Evolutionary conservation across 2,329 filamentous ascomycete genomes (phyloP).

Genomic region (Pestalotiopsis sp.): DNA sequence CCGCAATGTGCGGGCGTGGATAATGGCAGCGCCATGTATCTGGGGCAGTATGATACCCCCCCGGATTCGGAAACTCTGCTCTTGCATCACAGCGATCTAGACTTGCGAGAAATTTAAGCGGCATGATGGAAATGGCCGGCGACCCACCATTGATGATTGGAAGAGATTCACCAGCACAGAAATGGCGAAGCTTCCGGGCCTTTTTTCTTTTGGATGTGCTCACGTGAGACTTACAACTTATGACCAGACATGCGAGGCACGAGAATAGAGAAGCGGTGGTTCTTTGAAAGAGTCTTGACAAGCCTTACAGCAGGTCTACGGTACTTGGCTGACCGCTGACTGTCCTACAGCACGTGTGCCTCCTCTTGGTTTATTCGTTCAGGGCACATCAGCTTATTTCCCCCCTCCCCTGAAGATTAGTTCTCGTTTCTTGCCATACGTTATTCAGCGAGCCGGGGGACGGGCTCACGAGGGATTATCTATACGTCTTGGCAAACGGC

Average conservation of each 20-base stretch:
- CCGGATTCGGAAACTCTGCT: constrained; percentile 5
- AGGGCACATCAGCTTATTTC: neutral
- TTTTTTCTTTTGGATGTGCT: neutral
- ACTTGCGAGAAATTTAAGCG: constrained; percentile 11
- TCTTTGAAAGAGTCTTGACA: neutral
- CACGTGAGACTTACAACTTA: neutral
- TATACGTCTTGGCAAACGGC: constrained; percentile 39
- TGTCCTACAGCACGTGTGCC: neutral
- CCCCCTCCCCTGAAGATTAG: neutral
- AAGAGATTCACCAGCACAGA: neutral
- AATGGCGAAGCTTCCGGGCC: neutral
- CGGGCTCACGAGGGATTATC: constrained; percentile 32
- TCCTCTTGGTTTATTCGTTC: constrained; percentile 7
- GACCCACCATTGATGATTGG: neutral
- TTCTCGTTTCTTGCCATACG: constrained; percentile 18
- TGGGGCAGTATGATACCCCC: neutral
- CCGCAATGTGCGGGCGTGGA: neutral
- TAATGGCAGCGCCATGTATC: neutral
- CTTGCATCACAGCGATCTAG: constrained; percentile 19
- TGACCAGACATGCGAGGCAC: neutral
- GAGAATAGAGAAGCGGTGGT: neutral
- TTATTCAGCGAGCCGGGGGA: constrained; percentile 25
- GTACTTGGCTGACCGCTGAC: constrained; percentile 1
- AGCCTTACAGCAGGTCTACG: constrained; percentile 5
- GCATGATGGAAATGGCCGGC: neutral